Evolutionary conservation across 371 early-diverging fungal species (phyloP), one percentile per base, ranked within the genome.

Genomic region (Parasitella parasitica): DNA sequence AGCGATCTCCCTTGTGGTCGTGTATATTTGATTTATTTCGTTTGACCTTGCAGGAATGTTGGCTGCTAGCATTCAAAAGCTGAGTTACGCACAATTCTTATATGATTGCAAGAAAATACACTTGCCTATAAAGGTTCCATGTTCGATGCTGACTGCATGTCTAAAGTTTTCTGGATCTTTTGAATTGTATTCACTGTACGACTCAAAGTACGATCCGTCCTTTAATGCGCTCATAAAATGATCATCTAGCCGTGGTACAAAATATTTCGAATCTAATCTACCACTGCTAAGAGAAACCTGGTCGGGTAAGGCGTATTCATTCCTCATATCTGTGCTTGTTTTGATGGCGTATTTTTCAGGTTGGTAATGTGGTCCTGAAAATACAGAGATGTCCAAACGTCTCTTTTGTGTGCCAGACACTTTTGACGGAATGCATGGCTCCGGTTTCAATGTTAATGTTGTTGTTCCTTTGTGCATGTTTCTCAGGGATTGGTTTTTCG

Each of bases 151-250:
- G 43, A 63, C 63, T 4, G 63, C 59, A 37, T 68, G 68, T 51
- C 68, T 59, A 30, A 68, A 68, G 15, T 68, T 68, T 6, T 63
- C 46, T 32, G 64, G 63, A 37, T 68, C 68, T 4, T 34, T n/a
- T 15, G 59, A 20, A 5, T 50, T 48, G 16, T 68, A 68, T 1
- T 63, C 39, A 28, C 39, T 24, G 13, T 57, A 52, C 0, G 43
- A 35, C 2, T 54, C 16, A 30, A 60, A 66, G 15, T 52, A 37
- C 36, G 61, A 61, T 2, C 55, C 57, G 20, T 61, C 61, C 37
- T 54, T 43, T 35, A 66, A 43, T 13, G 66, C 61, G 2, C 52
- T 61, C 30, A 57, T 41, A 49, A 66, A 66, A 20, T 56, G 57
- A 0, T 32, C 37, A 28, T 57, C 32, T 6, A 66, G 16, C 26